A percentile compares a stretch with the other conserved stretches of the same genome.
phyloP scores from a whole-genome alignment of 2,329 filamentous ascomycete genomes.

The Phialophora tarda region DNA sequence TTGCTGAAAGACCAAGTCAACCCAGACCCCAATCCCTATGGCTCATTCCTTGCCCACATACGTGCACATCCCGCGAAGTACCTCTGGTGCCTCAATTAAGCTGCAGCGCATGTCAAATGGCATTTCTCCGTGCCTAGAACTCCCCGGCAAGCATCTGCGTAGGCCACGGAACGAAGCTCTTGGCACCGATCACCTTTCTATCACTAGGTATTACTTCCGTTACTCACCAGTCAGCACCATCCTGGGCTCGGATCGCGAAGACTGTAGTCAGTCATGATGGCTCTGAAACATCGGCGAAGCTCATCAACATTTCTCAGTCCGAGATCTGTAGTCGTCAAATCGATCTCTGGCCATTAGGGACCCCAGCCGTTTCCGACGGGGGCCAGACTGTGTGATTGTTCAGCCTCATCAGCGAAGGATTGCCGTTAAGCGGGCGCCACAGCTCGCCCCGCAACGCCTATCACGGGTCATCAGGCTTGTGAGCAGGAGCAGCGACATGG shows the following conservation, averaged over 20 bases:
- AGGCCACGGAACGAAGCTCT: slow-evolving; percentile 5
- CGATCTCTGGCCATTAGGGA: not conserved
- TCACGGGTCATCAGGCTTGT: not conserved
- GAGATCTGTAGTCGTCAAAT: not conserved
- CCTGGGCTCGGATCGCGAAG: not conserved
- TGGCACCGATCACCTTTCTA: not conserved
- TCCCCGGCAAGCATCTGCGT: not conserved
- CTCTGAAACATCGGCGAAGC: not conserved
- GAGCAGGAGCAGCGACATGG: not conserved
- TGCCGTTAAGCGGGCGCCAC: not conserved
- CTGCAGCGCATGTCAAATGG: not conserved
- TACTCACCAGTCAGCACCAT: slow-evolving; percentile 17
- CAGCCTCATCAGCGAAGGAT: not conserved
- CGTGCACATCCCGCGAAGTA: not conserved
- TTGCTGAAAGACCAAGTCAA: not conserved
- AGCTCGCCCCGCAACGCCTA: not conserved
- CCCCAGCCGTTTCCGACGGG: too few species aligned
- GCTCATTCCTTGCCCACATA: not conserved
- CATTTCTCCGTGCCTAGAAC: slow-evolving; percentile 4
- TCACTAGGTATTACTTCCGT: not conserved
- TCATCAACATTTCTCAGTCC: not conserved
- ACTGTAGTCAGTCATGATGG: not conserved
- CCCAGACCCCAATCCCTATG: not conserved
- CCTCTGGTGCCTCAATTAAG: not conserved
- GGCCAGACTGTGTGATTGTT: not conserved